Conservation (phyloP, 1,139 yeast species). For the Geotrichum cucujoidarum region DNA sequence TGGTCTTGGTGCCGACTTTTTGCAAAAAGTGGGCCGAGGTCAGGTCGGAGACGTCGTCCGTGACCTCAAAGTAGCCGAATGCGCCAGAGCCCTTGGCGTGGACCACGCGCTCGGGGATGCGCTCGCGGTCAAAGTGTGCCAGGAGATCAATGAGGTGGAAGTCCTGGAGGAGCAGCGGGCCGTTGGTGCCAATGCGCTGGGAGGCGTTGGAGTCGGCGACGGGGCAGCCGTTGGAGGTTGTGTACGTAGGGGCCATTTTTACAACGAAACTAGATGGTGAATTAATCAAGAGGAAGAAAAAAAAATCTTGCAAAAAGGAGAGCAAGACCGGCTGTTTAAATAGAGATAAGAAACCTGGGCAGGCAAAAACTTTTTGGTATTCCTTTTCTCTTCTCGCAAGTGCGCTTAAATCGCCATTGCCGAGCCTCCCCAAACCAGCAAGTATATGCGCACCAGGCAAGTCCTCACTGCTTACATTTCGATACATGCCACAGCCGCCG, state of each 20-base stretch:
- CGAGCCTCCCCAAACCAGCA: too few relatives aligned
- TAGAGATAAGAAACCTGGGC: too few relatives aligned
- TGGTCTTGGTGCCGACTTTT: conserved; percentile 71
- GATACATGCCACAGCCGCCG: too few relatives aligned
- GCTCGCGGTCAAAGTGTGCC: conserved; percentile 81
- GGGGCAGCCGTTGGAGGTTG: conserved; percentile 74
- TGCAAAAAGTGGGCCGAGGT: conserved; percentile 67
- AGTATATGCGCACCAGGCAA: too few relatives aligned
- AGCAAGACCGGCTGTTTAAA: background rate
- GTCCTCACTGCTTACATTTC: too few relatives aligned
- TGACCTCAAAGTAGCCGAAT: conserved; percentile 71
- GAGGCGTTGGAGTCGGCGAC: conserved; percentile 62
- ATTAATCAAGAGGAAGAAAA: background rate
- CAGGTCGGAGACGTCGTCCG: conserved; percentile 75
- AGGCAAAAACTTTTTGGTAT: too few relatives aligned
- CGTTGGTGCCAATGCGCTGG: conserved; percentile 66
- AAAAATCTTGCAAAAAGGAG: background rate
- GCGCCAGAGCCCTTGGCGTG: conserved; percentile 92
- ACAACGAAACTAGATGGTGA: background rate
- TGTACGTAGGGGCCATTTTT: conserved; percentile 37
- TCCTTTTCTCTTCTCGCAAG: too few relatives aligned
- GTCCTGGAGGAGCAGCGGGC: conserved; percentile 75
- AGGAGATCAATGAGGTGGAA: conserved; percentile 70
- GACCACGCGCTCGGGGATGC: conserved; percentile 85
- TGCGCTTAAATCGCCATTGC: too few relatives aligned